Base-by-base conservation (phyloP, 805 yeast species). In the Monosporozyma servazzii region DNA sequence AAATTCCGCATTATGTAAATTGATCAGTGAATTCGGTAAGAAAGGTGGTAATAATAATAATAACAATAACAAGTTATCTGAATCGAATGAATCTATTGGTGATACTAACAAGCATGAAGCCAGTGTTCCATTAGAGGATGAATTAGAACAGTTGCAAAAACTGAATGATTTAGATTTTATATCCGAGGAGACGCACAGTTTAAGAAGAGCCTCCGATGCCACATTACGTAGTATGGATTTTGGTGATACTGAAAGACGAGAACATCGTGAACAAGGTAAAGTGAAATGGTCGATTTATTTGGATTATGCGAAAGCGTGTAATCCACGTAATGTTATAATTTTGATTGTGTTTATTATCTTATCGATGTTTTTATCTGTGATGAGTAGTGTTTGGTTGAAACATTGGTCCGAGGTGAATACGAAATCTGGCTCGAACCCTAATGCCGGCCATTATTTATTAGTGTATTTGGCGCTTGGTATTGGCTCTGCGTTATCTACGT, bases 321-420 rank as follows among this genome's bases (percentile, higher is more conserved):
- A 88, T 55, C 77, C 84, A 8, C 69, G 62, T 48, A 80, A 79
- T 54, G 95, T 89, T 17, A 25, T 73, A 0, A 58, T 84, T 2
- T 84, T 82, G 63, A 57, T 88, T 48, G 49, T 64, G 0, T 74
- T 80, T 56, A 75, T 86, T 54, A 62, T 84, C n/a, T 46, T 76
- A 5, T 75, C 87, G 0, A 84, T 80, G 77, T 64, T 75, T 10
- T 62, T 82, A 48, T 76, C 82, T 52, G 91, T 88, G 48, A 71
- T 71, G 45, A 82, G 89, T 37, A 89, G 84, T 64, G 79, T 91
- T 50, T 93, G 99, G 99, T 78, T 93, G 61, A 93, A 93, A 67
- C 88, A 88, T 67, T 93, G 99, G 99, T 87, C 98, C 11, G 99
- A 93, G 65, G 79, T 85, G 21, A 93, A 91, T 64, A 76, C 90